These are phyloP conservation scores for Cladosporium sp. DNA, from an alignment of 2,329 filamentous ascomycete species.

Conservation along the genomic window DNA sequence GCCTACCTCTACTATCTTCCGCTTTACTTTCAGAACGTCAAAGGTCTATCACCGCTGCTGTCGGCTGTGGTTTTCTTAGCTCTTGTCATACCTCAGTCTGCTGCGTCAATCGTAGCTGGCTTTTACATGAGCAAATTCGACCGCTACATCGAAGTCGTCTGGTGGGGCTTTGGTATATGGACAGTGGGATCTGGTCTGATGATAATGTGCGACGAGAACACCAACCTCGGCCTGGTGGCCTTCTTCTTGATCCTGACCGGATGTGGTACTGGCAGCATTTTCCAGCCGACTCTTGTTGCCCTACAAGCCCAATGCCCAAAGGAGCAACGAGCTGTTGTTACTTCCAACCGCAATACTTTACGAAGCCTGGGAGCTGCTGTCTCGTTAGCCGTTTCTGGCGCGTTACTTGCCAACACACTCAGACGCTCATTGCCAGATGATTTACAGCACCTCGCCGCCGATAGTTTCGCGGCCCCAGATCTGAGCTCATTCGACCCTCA, in stretches of 20 bases:
- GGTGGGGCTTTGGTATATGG: slow-evolving; percentile 41
- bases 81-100: slow-evolving; percentile 36
- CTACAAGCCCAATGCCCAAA: slow-evolving; percentile 63
- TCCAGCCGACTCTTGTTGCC: slow-evolving; percentile 68
- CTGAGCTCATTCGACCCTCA: slow-evolving; percentile 35
- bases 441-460: slow-evolving; percentile 41
- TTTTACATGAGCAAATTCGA: slow-evolving; percentile 50
- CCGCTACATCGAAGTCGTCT: slow-evolving; percentile 54
- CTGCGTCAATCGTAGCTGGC: slow-evolving; percentile 37
- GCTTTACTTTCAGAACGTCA: slow-evolving; percentile 78
- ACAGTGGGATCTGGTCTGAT: slow-evolving; percentile 43
- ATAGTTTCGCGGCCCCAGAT: slow-evolving; percentile 41
- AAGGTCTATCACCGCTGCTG: slow-evolving; percentile 67
- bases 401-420: slow-evolving; percentile 46
- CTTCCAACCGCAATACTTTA: slow-evolving; percentile 69
- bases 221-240: slow-evolving; percentile 40
- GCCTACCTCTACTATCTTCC: slow-evolving; percentile 77
- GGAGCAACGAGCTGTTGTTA: slow-evolving; percentile 62
- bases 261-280: slow-evolving; percentile 65
- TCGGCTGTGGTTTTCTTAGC: slow-evolving; percentile 57
- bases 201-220: slow-evolving; percentile 38
- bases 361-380: slow-evolving; percentile 66
- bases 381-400: slow-evolving; percentile 72
- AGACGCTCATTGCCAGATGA: slow-evolving; percentile 41
- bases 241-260: slow-evolving; percentile 64